Evolutionary conservation across 495 filamentous ascomycete genomes (phyloP).

Genomic region (Penicillium egyptiacum): DNA sequence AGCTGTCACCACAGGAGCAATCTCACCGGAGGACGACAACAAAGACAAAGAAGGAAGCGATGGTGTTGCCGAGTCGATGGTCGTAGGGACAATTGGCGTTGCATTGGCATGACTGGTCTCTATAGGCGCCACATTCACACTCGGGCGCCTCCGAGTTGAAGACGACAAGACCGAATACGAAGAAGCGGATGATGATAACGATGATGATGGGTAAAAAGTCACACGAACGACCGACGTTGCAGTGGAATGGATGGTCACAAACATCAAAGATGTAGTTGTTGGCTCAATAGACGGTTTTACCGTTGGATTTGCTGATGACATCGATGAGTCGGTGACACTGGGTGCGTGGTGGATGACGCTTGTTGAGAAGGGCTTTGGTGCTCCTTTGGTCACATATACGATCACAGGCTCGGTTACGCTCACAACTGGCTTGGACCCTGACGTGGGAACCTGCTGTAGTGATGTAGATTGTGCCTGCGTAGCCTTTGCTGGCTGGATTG

Average conservation of each 20-base stretch:
- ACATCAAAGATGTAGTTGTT: neutral
- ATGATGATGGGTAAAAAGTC: constrained; percentile 10
- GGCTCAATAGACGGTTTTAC: neutral
- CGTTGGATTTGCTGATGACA: neutral
- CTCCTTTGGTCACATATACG: constrained; percentile 17
- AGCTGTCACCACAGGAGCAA: constrained; percentile 2
- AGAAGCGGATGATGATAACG: neutral
- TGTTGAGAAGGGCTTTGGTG: constrained; percentile 14
- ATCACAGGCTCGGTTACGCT: constrained; percentile 15
- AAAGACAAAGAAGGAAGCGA: neutral
- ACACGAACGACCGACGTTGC: constrained; percentile 10
- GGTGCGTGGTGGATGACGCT: constrained; percentile 4
- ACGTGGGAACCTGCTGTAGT: neutral
- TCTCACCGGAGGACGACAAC: neutral
- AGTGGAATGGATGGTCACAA: neutral
- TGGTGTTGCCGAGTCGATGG: neutral
- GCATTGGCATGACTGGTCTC: no score
- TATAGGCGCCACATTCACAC: neutral
- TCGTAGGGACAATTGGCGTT: no score
- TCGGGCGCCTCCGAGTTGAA: neutral
- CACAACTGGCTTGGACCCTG: constrained; percentile 4
- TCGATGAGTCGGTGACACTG: neutral
- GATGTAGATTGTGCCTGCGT: neutral
- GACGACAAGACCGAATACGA: neutral
- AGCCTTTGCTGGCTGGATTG: neutral